These are phyloP conservation scores for Daldinia loculata DNA, from an alignment of 495 filamentous ascomycete genomes.

Conservation along the genomic window DNA sequence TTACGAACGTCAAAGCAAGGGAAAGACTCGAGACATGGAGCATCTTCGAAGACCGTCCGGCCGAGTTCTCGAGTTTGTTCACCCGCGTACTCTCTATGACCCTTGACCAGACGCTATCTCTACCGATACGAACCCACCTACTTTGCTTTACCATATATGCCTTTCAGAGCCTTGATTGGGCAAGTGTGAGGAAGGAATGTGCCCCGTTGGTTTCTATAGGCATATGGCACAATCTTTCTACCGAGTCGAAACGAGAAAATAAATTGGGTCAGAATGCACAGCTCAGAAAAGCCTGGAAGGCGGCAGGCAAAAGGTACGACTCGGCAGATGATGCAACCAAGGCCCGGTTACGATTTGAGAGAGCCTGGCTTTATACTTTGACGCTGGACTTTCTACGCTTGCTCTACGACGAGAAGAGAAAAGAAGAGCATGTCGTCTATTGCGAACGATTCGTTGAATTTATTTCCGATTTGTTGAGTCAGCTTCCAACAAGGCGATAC, in stretches of 20 bases:
- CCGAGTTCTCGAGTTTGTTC: constrained; percentile 90
- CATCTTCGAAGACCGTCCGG: constrained; percentile 79
- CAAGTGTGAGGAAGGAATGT: constrained; percentile 91
- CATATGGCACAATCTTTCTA: constrained; percentile 92
- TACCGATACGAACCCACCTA: constrained; percentile 76
- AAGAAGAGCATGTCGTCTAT: constrained; percentile 75
- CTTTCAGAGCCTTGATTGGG: constrained; percentile 93
- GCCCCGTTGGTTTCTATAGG: constrained; percentile 93
- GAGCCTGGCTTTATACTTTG: constrained; percentile 91
- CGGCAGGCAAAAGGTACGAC: constrained; percentile 84
- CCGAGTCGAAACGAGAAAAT: constrained; percentile 68
- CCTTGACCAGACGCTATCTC: constrained; percentile 77
- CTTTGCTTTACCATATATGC: constrained; percentile 87
- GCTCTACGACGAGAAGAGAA: constrained; percentile 66
- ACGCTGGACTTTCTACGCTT: constrained; percentile 81
- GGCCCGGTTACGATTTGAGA: constrained; percentile 85
- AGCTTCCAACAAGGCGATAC: constrained; percentile 92
- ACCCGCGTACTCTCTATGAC: constrained; percentile 89
- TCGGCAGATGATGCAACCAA: constrained; percentile 82
- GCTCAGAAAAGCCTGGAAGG: constrained; percentile 90
- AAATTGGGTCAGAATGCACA: constrained; percentile 73
- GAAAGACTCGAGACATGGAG: constrained; percentile 90
- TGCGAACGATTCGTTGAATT: constrained; percentile 95
- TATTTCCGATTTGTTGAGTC: constrained; percentile 88
- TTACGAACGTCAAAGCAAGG: constrained; percentile 86